These are phyloP conservation scores for Colletotrichum sp. DNA, from an alignment of 2,329 filamentous ascomycete genomes.

Conservation along the genomic window DNA sequence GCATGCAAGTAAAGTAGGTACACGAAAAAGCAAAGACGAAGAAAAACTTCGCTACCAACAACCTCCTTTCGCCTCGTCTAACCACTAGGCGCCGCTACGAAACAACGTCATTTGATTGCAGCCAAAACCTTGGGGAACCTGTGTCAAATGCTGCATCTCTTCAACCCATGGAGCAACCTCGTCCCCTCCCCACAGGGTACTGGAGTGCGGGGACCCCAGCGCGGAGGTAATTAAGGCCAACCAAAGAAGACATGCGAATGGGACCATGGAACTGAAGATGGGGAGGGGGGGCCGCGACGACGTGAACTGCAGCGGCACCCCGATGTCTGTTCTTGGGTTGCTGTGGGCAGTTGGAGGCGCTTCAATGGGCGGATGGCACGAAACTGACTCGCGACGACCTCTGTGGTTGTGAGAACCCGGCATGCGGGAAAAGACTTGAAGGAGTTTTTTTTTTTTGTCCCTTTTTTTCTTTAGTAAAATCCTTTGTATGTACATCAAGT, in stretches of 20 bases:
- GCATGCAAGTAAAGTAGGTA: not conserved
- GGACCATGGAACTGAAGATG: not conserved
- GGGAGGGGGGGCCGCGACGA: not conserved
- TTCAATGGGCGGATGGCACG: not conserved
- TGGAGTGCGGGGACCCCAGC: slow-evolving; percentile 18
- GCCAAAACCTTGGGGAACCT: slow-evolving; percentile 4
- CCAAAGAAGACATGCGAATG: not conserved
- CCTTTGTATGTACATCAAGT: not conserved
- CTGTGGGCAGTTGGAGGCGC: slow-evolving; percentile 10
- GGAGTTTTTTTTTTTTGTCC: not conserved
- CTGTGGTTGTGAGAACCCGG: not conserved
- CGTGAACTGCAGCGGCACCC: not conserved
- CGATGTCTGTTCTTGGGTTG: not conserved
- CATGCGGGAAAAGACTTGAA: not conserved
- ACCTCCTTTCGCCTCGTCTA: not conserved
- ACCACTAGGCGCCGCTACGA: not conserved
- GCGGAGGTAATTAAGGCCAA: slow-evolving; percentile 1
- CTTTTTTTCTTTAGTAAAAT: not conserved
- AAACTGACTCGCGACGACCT: slow-evolving; percentile 3
- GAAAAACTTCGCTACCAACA: not conserved
- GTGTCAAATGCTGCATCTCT: slow-evolving; percentile 11
- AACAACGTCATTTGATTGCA: slow-evolving; percentile 13
- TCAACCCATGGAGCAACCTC: not conserved
- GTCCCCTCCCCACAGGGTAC: not conserved
- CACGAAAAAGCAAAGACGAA: not conserved